Evolutionary conservation across 805 yeast species (phyloP).

Genomic region (Wickerhamiella musiphila): DNA sequence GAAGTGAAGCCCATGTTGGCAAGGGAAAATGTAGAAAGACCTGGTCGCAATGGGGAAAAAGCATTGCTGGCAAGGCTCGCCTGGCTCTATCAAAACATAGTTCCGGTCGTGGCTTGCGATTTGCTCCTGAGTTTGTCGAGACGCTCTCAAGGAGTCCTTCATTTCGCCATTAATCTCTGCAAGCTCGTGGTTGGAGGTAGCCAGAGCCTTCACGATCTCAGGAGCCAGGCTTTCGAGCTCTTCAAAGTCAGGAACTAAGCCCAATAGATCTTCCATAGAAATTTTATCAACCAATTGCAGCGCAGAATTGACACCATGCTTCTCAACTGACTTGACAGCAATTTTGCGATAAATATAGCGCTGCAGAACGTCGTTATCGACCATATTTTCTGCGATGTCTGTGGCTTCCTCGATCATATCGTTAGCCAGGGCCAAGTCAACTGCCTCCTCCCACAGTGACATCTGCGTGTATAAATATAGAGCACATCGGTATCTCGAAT

Average conservation of each 20-base stretch:
- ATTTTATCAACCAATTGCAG: slow-evolving; percentile 13
- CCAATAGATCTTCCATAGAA: slow-evolving; percentile 65
- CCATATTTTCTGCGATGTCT: slow-evolving; percentile 33
- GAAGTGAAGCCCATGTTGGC: slow-evolving; percentile 76
- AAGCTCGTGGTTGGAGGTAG: slow-evolving; percentile 50
- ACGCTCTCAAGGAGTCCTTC: slow-evolving; percentile 49
- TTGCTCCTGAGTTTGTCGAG: slow-evolving; percentile 39
- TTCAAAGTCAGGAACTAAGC: slow-evolving; percentile 68
- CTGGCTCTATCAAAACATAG: slow-evolving; percentile 59
- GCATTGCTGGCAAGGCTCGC: slow-evolving; percentile 66
- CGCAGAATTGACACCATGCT: slow-evolving; percentile 20
- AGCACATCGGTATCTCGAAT: slow-evolving; percentile 44
- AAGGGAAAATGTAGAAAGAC: slow-evolving; percentile 69
- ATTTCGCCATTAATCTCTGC: slow-evolving; percentile 53
- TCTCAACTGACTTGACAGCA: slow-evolving; percentile 25
- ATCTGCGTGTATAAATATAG: slow-evolving; percentile 53
- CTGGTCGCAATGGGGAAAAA: slow-evolving; percentile 49
- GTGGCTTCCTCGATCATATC: slow-evolving; percentile 42
- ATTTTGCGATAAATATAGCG: slow-evolving; percentile 63
- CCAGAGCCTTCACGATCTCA: slow-evolving; percentile 66
- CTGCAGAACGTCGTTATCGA: slow-evolving; percentile 33
- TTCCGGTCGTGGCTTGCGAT: slow-evolving; percentile 33
- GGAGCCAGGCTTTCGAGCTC: slow-evolving; percentile 70
- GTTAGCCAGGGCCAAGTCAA: slow-evolving; percentile 49
- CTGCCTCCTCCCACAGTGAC: slow-evolving; percentile 63